phyloP scores from a whole-genome alignment of 352 stramenopile genomes.

The Heterotrichella gracilis region DNA sequence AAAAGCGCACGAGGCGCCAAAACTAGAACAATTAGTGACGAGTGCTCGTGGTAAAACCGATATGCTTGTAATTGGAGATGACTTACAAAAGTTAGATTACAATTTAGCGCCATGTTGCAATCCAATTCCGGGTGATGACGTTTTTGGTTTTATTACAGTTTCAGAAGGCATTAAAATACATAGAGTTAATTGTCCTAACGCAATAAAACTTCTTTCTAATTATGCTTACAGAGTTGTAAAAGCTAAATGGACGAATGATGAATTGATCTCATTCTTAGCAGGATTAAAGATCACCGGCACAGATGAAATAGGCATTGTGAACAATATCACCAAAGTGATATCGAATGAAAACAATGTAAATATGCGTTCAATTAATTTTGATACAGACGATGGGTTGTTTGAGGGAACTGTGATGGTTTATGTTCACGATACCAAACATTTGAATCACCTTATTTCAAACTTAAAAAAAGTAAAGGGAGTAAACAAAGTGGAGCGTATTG shows the following conservation, averaged over 20 bases:
- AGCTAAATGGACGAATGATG: background rate
- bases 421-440: constrained; percentile 5
- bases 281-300: background rate
- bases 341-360: constrained; percentile 9
- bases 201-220: background rate
- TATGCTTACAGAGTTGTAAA: background rate
- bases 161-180: constrained; percentile 1
- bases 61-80: background rate
- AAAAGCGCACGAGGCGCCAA: background rate
- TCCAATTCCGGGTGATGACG: background rate
- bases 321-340: constrained; percentile 2
- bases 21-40: background rate
- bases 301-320: background rate
- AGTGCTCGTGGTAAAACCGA: background rate
- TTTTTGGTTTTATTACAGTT: constrained; percentile 10
- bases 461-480: constrained; percentile 2
- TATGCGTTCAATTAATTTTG: background rate
- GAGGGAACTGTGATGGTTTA: background rate
- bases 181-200: background rate
- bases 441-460: background rate
- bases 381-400: background rate
- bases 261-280: constrained; percentile 2
- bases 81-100: constrained; percentile 1
- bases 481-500: background rate
- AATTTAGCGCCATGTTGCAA: background rate